Conservation (phyloP, 768 basidiomycete genomes). For the Tulasnella sp. region DNA sequence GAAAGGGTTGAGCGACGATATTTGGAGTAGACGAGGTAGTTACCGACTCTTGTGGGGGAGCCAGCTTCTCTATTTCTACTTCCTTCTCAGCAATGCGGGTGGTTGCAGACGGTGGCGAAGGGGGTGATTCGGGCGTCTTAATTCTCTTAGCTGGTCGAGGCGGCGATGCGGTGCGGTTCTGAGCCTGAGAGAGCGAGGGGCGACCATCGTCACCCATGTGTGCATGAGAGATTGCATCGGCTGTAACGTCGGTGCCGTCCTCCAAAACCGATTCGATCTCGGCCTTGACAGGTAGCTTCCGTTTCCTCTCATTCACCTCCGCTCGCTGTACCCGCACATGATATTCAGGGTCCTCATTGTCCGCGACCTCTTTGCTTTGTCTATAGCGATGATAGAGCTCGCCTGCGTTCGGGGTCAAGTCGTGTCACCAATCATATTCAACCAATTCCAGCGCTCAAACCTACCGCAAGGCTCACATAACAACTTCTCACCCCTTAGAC, state of each 20-base stretch:
- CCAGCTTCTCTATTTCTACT: neutral
- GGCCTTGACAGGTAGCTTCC: constrained; percentile 47
- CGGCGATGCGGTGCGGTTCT: constrained; percentile 23
- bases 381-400: constrained; percentile 89
- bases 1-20: neutral
- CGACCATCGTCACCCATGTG: constrained; percentile 29
- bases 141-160: constrained; percentile 13
- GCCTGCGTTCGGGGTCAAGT: constrained; percentile 46
- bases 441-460: constrained; percentile 37
- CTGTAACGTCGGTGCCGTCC: constrained; percentile 4
- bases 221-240: constrained; percentile 27
- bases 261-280: constrained; percentile 39
- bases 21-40: neutral
- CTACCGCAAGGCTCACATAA: constrained; percentile 90
- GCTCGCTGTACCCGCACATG: constrained; percentile 60
- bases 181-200: constrained; percentile 8
- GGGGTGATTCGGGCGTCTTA: constrained; percentile 38
- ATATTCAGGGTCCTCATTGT: constrained; percentile 68
- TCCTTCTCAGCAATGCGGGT: constrained; percentile 37
- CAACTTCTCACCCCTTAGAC: constrained; percentile 82
- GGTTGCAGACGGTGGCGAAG: constrained; percentile 35
- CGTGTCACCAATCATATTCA: too few relatives aligned
- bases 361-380: constrained; percentile 67
- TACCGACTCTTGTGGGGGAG: neutral
- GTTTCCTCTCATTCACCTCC: constrained; percentile 51